These are phyloP conservation scores for Neophaeococcomyces aloes DNA, from an alignment of 2,329 filamentous ascomycete species.

Conservation along the genomic window DNA sequence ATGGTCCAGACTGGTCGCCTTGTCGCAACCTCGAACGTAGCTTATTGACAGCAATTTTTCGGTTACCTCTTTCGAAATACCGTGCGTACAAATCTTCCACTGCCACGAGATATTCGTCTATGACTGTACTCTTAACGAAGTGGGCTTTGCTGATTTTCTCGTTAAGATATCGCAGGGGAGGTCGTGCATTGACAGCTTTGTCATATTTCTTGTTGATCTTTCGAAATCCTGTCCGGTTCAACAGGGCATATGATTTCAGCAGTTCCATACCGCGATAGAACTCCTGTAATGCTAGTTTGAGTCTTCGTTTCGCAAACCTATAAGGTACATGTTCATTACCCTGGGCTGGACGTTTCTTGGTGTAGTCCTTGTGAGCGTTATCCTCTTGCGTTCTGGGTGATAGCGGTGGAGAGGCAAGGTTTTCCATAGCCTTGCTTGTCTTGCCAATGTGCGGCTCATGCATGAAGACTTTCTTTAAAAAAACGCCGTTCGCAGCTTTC, in stretches of 20 bases:
- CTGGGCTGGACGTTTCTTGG: conserved; percentile 30
- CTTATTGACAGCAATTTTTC: conserved; percentile 81
- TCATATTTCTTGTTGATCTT: conserved; percentile 99
- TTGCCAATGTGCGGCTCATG: conserved; percentile 38
- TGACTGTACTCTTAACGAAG: conserved; percentile 80
- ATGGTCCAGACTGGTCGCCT: conserved; percentile 47
- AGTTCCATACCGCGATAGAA: conserved; percentile 87
- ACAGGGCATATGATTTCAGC: conserved; percentile 77
- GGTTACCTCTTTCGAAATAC: conserved; percentile 89
- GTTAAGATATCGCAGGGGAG: conserved; percentile 70
- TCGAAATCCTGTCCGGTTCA: conserved; percentile 87
- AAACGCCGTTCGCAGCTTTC: conserved; percentile 11
- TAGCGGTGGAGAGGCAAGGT: conserved; percentile 32
- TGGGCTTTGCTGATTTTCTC: conserved; percentile 84
- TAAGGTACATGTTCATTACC: conserved; percentile 61
- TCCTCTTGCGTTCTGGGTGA: conserved; percentile 24
- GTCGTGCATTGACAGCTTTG: conserved; percentile 71
- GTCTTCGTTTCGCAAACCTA: conserved; percentile 75
- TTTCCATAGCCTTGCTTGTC: conserved; percentile 42
- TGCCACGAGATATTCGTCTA: conserved; percentile 67
- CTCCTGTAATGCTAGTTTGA: conserved; percentile 84
- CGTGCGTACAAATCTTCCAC: conserved; percentile 87
- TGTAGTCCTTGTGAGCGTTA: conserved; percentile 39
- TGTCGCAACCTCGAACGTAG: conserved; percentile 60
- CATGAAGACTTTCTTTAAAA: conserved; percentile 20